Percentiles rank a stretch among this genome's conserved stretches.
Evolutionary conservation across 495 filamentous ascomycete species (phyloP).

Genomic region (Penicillium malachiteum): DNA sequence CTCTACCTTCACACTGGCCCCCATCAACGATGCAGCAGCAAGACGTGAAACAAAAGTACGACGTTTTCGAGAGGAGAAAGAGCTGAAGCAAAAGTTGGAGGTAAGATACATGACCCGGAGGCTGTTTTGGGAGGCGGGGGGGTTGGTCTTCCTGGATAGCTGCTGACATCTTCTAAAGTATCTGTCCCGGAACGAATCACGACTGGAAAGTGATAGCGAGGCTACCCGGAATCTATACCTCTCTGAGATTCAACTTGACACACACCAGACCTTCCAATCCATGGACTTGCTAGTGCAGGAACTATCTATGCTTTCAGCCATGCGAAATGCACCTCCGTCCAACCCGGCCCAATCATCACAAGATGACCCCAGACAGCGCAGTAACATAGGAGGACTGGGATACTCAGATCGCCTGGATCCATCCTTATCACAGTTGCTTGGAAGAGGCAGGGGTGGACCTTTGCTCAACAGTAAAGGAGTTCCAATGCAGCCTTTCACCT

Average conservation of each 20-base stretch:
- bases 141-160: background rate
- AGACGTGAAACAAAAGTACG: constrained; percentile 81
- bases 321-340: constrained; percentile 48
- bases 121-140: background rate
- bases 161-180: constrained; percentile 47
- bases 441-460: constrained; percentile 61
- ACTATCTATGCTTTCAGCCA: constrained; percentile 73
- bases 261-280: constrained; percentile 78
- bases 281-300: constrained; percentile 84
- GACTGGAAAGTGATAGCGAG: constrained; percentile 71
- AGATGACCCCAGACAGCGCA: constrained; percentile 53
- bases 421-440: constrained; percentile 54
- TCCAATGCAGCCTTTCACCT: constrained; percentile 86
- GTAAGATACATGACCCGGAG: constrained; percentile 33
- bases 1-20: constrained; percentile 65
- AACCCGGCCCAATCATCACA: constrained; percentile 24
- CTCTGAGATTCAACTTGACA: constrained; percentile 66
- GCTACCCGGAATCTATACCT: constrained; percentile 75
- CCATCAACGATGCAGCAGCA: constrained; percentile 66
- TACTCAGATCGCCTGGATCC: constrained; percentile 79
- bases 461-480: constrained; percentile 79
- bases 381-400: constrained; percentile 33
- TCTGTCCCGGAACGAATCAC: constrained; percentile 57
- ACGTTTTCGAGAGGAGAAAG: constrained; percentile 82
- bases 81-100: constrained; percentile 79